Evolutionary conservation across 306 rosid genomes (phyloP).

Genomic region (Cajanus cajan): DNA sequence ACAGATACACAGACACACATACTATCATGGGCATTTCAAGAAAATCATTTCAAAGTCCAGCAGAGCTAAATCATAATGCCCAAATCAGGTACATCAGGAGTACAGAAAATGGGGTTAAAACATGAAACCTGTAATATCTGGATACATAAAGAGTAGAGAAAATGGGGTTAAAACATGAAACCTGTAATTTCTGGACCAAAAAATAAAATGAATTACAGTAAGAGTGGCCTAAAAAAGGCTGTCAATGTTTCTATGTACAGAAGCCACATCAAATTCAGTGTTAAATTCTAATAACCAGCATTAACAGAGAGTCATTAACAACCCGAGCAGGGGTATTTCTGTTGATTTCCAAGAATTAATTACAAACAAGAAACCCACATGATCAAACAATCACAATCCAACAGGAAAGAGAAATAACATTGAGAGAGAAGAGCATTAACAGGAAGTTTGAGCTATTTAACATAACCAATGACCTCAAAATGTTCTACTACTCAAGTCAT

Average conservation of each 20-base stretch:
- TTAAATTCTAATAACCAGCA: slow-evolving; percentile 5
- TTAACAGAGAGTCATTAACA: background rate
- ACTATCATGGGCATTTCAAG: too few relatives aligned
- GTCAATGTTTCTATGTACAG: background rate
- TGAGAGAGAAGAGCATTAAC: background rate
- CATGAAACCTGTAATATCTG: too few relatives aligned
- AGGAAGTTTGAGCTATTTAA: background rate
- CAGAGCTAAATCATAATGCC: background rate
- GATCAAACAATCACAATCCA: background rate
- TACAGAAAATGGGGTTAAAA: too few relatives aligned
- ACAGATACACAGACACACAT: background rate
- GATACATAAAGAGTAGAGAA: too few relatives aligned
- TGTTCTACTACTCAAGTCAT: background rate
- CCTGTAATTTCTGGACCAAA: background rate
- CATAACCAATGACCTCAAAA: background rate
- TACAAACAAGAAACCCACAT: background rate
- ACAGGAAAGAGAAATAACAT: background rate
- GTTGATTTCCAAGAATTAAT: background rate
- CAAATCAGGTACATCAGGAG: background rate
- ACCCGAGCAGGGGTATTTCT: background rate
- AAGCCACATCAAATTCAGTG: background rate
- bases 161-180: background rate
- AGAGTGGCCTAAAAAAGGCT: slow-evolving; percentile 14
- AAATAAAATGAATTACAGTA: background rate
- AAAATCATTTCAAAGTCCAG: background rate